phyloP scores from a whole-genome alignment of 345 rosid genomes.

The Salix suchowensis region DNA sequence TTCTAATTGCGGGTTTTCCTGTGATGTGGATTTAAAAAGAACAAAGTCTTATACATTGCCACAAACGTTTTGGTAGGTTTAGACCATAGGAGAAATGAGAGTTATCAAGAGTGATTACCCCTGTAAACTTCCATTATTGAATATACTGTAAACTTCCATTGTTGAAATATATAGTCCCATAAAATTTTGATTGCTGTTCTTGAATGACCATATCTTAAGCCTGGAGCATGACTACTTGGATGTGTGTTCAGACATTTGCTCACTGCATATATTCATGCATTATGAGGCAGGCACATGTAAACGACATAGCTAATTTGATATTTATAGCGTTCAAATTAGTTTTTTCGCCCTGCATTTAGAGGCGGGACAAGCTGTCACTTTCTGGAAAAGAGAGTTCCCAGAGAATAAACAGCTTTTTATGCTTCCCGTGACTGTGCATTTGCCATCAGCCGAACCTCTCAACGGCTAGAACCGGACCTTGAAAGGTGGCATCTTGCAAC shows the following conservation, averaged over 20 bases:
- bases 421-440: not conserved
- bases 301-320: not conserved
- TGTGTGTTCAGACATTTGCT: not conserved
- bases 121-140: conserved; percentile 9
- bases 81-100: conserved; percentile 7
- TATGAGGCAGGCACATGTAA: not conserved
- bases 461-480: not conserved
- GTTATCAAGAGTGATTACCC: not conserved
- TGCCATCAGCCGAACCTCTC: not conserved
- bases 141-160: conserved; percentile 2
- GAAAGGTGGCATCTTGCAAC: not conserved
- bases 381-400: not conserved
- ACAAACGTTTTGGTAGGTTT: not conserved
- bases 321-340: not conserved
- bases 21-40: not conserved
- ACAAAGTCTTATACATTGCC: not conserved
- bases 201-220: not conserved
- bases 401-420: not conserved
- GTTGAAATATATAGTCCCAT: not conserved
- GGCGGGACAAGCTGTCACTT: not conserved
- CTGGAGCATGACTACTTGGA: not conserved
- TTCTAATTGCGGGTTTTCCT: not conserved
- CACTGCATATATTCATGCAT: not conserved
- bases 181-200: not conserved
- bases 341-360: not conserved